phyloP scores from a whole-genome alignment of 805 yeast genomes.

The Blastobotrys chiropterorum region DNA sequence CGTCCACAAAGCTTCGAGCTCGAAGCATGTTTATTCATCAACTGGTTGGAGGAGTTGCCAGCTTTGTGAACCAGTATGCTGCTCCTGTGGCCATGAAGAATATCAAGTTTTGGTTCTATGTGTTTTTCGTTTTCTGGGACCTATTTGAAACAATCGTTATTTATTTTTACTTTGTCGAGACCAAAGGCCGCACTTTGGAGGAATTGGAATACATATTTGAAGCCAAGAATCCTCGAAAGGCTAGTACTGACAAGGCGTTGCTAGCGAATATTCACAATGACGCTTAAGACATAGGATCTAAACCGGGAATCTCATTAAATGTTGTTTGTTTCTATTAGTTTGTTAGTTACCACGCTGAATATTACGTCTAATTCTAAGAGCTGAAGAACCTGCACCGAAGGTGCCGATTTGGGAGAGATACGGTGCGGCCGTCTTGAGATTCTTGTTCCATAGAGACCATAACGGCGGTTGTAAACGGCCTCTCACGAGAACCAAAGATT shows the following conservation, averaged over 20 bases:
- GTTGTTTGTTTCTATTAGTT: too few relatives aligned
- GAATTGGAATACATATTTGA: conserved; percentile 12
- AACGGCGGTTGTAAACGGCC: conserved; percentile 65
- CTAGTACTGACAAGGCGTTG: neutral
- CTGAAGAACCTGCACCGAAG: conserved; percentile 41
- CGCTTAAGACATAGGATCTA: too few relatives aligned
- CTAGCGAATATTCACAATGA: too few relatives aligned
- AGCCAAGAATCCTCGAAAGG: conserved; percentile 4
- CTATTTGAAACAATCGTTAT: conserved; percentile 32
- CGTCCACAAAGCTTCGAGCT: conserved; percentile 27
- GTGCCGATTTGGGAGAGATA: conserved; percentile 35
- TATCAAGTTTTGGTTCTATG: conserved; percentile 30
- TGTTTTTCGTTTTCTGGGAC: conserved; percentile 30
- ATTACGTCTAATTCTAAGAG: conserved; percentile 54
- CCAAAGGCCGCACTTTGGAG: conserved; percentile 19
- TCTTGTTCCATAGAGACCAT: conserved; percentile 42
- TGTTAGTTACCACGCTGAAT: conserved; percentile 29
- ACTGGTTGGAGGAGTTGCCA: conserved; percentile 7
- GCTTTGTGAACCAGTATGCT: conserved; percentile 22
- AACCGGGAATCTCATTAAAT: too few relatives aligned
- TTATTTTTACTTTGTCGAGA: conserved; percentile 20
- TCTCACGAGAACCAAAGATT: conserved; percentile 43
- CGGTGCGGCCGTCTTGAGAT: conserved; percentile 31
- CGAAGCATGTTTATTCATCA: conserved; percentile 17
- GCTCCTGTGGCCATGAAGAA: conserved; percentile 28